These are phyloP conservation scores for Epichloe bromicola DNA, from an alignment of 2,329 filamentous ascomycete genomes.

Conservation along the genomic window DNA sequence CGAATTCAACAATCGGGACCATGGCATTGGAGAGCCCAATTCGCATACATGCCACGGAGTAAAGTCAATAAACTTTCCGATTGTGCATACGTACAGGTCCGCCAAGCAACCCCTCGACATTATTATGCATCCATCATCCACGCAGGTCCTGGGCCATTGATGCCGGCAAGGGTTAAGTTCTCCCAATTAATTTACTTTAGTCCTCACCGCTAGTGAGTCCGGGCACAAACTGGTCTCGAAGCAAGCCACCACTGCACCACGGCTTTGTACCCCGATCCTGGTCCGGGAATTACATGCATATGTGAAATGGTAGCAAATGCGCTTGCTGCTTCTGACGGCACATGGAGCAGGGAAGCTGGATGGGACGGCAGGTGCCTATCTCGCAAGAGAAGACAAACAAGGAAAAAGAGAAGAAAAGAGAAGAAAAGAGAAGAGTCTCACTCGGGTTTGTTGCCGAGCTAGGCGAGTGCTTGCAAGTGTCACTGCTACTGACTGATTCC, in stretches of 20 bases:
- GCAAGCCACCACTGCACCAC: not conserved
- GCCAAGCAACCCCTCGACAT: not conserved
- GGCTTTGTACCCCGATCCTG: not conserved
- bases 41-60: too few species aligned
- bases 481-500: too few species aligned
- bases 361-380: not conserved
- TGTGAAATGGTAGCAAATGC: not conserved
- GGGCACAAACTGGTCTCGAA: not conserved
- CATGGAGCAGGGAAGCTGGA: not conserved
- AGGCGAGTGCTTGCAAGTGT: too few species aligned
- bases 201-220: slow-evolving; percentile 1
- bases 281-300: not conserved
- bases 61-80: too few species aligned
- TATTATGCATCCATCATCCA: not conserved
- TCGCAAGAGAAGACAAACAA: not conserved
- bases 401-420: not conserved
- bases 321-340: not conserved
- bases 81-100: not conserved
- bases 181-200: not conserved
- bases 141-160: not conserved
- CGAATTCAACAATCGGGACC: too few species aligned
- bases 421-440: not conserved
- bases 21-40: too few species aligned
- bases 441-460: too few species aligned
- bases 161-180: not conserved